Evolutionary conservation across 1,139 yeast genomes (phyloP).

Genomic region (Taiozyma sp.): DNA sequence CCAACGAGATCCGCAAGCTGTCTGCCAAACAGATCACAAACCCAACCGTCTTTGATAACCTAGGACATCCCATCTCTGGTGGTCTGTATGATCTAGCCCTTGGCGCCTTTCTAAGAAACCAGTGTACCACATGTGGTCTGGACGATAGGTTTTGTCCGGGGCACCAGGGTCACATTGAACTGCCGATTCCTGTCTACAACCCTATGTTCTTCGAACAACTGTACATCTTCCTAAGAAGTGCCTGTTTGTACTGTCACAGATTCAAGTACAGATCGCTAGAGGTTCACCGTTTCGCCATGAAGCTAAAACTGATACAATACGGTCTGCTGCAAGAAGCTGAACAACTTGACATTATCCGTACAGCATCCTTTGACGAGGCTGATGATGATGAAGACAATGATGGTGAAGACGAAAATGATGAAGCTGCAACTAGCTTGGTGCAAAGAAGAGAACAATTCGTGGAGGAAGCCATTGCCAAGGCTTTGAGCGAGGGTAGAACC

Average conservation of each 20-base stretch:
- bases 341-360: conserved; percentile 61
- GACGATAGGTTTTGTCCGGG: conserved; percentile 97
- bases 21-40: conserved; percentile 95
- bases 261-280: conserved; percentile 69
- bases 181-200: conserved; percentile 93
- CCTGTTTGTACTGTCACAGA: conserved; percentile 88
- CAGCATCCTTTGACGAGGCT: conserved; percentile 27
- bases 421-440: conserved; percentile 38
- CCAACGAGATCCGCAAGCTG: conserved; percentile 76
- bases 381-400: conserved; percentile 32
- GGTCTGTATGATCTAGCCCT: conserved; percentile 92
- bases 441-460: conserved; percentile 67
- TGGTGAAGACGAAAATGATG: conserved; percentile 29
- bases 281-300: conserved; percentile 73
- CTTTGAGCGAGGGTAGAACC: conserved; percentile 76
- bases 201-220: conserved; percentile 92
- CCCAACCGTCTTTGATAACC: conserved; percentile 89
- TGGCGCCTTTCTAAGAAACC: conserved; percentile 87
- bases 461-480: conserved; percentile 61
- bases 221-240: conserved; percentile 74
- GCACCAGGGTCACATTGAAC: conserved; percentile 95
- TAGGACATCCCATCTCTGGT: conserved; percentile 93
- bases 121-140: conserved; percentile 91
- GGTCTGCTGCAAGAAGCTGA: conserved; percentile 80
- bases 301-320: conserved; percentile 76